Base-by-base conservation (phyloP, 1,139 yeast species). In the Lodderomyces beijingensis region DNA sequence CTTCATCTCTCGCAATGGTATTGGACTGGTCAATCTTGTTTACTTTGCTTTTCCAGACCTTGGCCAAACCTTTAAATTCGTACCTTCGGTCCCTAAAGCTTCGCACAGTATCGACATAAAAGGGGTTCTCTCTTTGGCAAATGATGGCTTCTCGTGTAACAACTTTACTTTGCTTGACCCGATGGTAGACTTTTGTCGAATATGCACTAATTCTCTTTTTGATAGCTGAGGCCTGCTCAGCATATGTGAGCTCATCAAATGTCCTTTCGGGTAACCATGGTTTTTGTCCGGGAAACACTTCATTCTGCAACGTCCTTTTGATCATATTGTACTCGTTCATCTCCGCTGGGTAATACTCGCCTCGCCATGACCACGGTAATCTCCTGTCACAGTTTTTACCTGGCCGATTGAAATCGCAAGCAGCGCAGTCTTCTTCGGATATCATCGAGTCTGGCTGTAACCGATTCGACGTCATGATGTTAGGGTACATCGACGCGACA, bases 401-500 rank as follows among this genome's bases (percentile, higher is more conserved):
- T 0, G 97, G 97, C 36, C 95, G 70, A 53, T 93, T 93, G 59
- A 88, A 93, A 50, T 93, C 98, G 65, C 99, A 93, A 25, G 95
- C 78, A 1, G 98, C 98, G 62, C 98, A 93, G 49, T 88, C 96
- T 46, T 87, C 87, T 52, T 91, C 98, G 0, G 83, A 66, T 47
- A 91, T 89, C 88, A 93, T 91, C 1, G 98, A 89, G 57, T 93
- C 99, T 0, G 99, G 99, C 55, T 93, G 99, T 35, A 93, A 67
- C 51, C 99, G 77, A 59, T 93, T 93, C 0, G 98, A 85, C 3
- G 96, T 87, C 97, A 93, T 93, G 50, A 93, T 93, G 53, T 93
- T 91, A 3, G 99, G 99, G 51, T 93, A 93, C 99, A 93, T 93
- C 0, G 98, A 91, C 0, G 99, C 97, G 35, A 93, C 99, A 65